phyloP scores from a whole-genome alignment of 768 basidiomycete genomes.

The Termitomyces sp. region DNA sequence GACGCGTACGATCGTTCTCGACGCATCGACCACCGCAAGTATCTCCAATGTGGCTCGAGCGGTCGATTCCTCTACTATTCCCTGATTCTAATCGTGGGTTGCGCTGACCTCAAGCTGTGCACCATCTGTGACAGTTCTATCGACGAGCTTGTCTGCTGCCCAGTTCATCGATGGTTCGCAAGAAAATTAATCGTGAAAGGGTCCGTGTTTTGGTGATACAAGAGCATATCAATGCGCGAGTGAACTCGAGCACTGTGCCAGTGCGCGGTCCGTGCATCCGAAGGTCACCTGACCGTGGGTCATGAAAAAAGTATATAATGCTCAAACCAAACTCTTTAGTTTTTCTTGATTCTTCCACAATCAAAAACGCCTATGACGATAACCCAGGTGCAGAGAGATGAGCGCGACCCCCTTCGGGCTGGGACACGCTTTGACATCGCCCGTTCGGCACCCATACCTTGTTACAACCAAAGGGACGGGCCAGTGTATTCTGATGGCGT shows the following conservation, averaged over 20 bases:
- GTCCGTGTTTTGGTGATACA: too few relatives aligned
- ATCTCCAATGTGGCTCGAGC: too few relatives aligned
- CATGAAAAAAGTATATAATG: constrained; percentile 11
- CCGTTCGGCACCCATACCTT: constrained; percentile 62
- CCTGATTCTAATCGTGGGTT: too few relatives aligned
- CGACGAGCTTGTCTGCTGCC: not conserved
- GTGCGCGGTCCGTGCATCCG: not conserved
- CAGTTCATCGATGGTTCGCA: not conserved
- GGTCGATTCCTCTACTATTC: too few relatives aligned
- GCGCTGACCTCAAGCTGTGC: too few relatives aligned
- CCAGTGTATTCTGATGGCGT: constrained; percentile 52
- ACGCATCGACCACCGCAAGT: not conserved
- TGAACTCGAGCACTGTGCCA: too few relatives aligned
- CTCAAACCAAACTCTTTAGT: not conserved
- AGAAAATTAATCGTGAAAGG: too few relatives aligned
- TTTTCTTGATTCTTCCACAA: constrained; percentile 42
- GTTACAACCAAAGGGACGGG: constrained; percentile 60
- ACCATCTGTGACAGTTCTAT: not conserved
- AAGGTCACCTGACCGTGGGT: constrained; percentile 17
- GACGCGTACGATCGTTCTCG: too few relatives aligned
- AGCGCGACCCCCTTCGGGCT: constrained; percentile 39
- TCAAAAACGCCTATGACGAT: constrained; percentile 51
- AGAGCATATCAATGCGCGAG: too few relatives aligned
- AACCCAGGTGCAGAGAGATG: constrained; percentile 56
- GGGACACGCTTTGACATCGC: constrained; percentile 55